Percentiles rank a stretch among this genome's conserved stretches.
Conservation (phyloP, 306 rosid species). For the Medicago ruthenica region DNA sequence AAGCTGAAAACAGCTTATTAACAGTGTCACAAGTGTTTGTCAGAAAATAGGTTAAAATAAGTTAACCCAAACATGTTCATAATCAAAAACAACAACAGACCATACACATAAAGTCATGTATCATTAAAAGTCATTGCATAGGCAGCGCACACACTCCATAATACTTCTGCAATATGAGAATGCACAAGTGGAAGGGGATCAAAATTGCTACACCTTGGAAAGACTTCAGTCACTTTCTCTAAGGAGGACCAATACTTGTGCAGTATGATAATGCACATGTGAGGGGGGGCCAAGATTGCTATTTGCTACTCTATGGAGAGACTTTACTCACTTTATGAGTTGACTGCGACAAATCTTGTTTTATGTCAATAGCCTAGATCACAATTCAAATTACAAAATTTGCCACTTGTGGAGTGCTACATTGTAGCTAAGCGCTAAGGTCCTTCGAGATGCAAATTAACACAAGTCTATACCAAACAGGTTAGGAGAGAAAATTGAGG, state of each 20-base stretch:
- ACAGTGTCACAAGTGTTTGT: no score
- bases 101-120: not conserved
- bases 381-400: conserved; percentile 2
- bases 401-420: not conserved
- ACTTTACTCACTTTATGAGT: conserved; percentile 12
- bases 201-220: not conserved
- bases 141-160: not conserved
- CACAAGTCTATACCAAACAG: not conserved
- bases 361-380: not conserved
- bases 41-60: no score
- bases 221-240: conserved; percentile 1
- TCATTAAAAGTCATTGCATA: not conserved
- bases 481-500: not conserved
- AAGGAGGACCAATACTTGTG: conserved; percentile 5
- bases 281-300: conserved; percentile 4
- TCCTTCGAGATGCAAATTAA: conserved; percentile 13
- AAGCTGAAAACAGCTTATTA: no score
- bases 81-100: not conserved
- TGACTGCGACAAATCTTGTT: not conserved
- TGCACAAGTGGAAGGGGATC: not conserved
- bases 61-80: no score
- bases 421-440: not conserved
- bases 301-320: not conserved
- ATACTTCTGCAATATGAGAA: not conserved
- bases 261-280: not conserved